Percentiles rank a stretch among this genome's conserved stretches.
phyloP scores from a whole-genome alignment of 1,284 basidiomycete genomes.

The Cystobasidiaceae sp. region DNA sequence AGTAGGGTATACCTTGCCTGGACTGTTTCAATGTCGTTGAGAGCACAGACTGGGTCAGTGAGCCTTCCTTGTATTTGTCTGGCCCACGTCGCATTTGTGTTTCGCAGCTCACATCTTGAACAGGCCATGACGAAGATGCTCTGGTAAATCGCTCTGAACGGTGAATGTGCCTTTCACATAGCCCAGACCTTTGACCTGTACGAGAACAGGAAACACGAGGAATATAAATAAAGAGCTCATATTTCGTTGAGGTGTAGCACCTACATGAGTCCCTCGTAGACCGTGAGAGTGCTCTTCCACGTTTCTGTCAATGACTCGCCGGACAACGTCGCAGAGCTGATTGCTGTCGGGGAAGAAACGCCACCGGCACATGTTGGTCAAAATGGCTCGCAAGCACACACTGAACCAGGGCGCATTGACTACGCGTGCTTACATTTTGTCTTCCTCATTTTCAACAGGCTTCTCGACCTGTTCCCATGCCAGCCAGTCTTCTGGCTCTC shows the following conservation, averaged over 20 bases:
- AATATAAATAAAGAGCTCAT: background rate
- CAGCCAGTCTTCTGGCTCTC: slow-evolving; percentile 28
- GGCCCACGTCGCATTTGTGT: background rate
- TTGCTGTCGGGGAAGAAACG: background rate
- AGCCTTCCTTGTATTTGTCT: background rate
- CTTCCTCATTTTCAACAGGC: slow-evolving; percentile 10
- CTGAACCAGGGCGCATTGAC: background rate
- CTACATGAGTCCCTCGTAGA: slow-evolving; percentile 17
- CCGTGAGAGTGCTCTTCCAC: slow-evolving; percentile 23
- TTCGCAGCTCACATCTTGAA: slow-evolving; percentile 12
- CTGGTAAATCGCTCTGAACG: slow-evolving; percentile 28
- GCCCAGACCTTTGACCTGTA: slow-evolving; percentile 24
- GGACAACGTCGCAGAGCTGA: slow-evolving; percentile 11
- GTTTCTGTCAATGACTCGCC: slow-evolving; percentile 19
- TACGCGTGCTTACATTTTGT: slow-evolving; percentile 13
- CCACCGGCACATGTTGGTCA: background rate
- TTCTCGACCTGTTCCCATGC: slow-evolving; percentile 9
- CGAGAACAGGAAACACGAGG: background rate
- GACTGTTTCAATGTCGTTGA: background rate
- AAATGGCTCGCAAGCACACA: background rate
- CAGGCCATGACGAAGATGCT: slow-evolving; percentile 24
- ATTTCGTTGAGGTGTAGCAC: background rate
- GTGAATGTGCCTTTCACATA: slow-evolving; percentile 23
- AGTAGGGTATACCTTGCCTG: slow-evolving; percentile 4
- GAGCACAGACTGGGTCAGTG: too few species aligned